Base-by-base conservation (phyloP, 2,329 filamentous ascomycete genomes). In the Colletotrichum trifolii region DNA sequence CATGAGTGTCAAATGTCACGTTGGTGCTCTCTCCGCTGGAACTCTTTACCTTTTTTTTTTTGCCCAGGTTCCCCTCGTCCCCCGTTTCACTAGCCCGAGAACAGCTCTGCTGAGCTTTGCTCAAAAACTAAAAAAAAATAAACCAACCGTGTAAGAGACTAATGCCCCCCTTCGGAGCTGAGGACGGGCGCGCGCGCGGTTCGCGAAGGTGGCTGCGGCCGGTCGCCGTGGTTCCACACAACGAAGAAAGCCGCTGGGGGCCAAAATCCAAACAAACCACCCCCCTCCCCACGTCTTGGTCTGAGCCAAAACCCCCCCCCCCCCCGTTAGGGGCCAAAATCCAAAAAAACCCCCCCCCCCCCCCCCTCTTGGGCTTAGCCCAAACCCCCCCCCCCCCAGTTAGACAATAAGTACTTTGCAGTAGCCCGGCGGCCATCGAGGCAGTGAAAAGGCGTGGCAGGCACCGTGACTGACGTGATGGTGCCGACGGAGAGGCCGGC, bases 81-180 rank as follows among this genome's bases (percentile, higher is more conserved):
- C 35, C 45, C 36, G 39, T 65, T 52, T 46, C 50, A 65, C 62
- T 62, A 65, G 33, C 52, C 58, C 52, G 35, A 33, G 61, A 61
- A 54, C 34, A 39, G 61, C 38, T 48, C 54, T 42, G 45, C 56
- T 52, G 8, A 40, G 56, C 35, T 12, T 15, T 13, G 39, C 46
- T 33, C n/a, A 53, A 47, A 65, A 52, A 48, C 52, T 56, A 61
- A 46, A 46, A 15, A 43, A 43, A 61, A 61, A 46, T 12, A 9
- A 15, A 43, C 12, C 40, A 47, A 56, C 42, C 40, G 39, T 34
- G 50, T 42, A 17, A 53, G 58, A 56, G 38, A 35, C 58, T 62
- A 56, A 56, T 48, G 45, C 46, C 47, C 46, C 52, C 58, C 53
- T 61, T 65, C 58, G 52, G 52, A 65, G 58, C 50, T 47, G 57